Conservation (phyloP, 2,329 filamentous ascomycete species). For the Fusarium odoratissimum region DNA sequence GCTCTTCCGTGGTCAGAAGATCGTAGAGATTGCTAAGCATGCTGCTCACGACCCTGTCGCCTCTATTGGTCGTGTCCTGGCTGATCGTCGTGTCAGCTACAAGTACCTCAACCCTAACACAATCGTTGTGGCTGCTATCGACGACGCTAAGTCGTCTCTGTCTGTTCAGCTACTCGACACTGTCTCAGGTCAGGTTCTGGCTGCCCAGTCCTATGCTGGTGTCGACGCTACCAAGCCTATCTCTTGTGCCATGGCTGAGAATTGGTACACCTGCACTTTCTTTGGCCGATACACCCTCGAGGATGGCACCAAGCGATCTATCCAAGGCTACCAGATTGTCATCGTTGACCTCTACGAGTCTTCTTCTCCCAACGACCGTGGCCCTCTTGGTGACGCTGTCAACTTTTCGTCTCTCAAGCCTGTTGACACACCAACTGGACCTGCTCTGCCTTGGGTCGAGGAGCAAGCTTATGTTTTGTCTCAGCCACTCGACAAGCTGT, state of each 20-base stretch:
- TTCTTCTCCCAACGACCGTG: slow-evolving; percentile 83
- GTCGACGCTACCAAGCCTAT: slow-evolving; percentile 81
- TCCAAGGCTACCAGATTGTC: slow-evolving; percentile 88
- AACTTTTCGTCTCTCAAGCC: slow-evolving; percentile 85
- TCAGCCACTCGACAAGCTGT: slow-evolving; percentile 80
- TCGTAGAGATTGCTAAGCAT: slow-evolving; percentile 75
- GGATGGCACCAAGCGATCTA: slow-evolving; percentile 63
- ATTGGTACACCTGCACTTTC: slow-evolving; percentile 93
- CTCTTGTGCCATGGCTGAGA: slow-evolving; percentile 85
- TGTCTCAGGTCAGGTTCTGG: slow-evolving; percentile 83
- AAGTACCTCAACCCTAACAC: slow-evolving; percentile 95
- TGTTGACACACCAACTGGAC: slow-evolving; percentile 64
- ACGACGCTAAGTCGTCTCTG: slow-evolving; percentile 68
- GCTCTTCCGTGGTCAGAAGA: slow-evolving; percentile 72
- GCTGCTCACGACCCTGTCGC: slow-evolving; percentile 87
- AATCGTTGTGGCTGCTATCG: slow-evolving; percentile 77
- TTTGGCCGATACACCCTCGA: slow-evolving; percentile 70
- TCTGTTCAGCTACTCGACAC: slow-evolving; percentile 86
- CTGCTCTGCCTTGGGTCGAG: slow-evolving; percentile 77
- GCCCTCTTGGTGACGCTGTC: slow-evolving; percentile 73
- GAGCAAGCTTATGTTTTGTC: slow-evolving; percentile 85
- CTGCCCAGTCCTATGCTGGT: slow-evolving; percentile 75
- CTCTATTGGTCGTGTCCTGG: slow-evolving; percentile 93
- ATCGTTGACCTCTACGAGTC: slow-evolving; percentile 94
- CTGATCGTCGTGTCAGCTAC: slow-evolving; percentile 92